These are phyloP conservation scores for Dendrobium officinale DNA, from an alignment of 106 monocot species.

Conservation along the genomic window DNA sequence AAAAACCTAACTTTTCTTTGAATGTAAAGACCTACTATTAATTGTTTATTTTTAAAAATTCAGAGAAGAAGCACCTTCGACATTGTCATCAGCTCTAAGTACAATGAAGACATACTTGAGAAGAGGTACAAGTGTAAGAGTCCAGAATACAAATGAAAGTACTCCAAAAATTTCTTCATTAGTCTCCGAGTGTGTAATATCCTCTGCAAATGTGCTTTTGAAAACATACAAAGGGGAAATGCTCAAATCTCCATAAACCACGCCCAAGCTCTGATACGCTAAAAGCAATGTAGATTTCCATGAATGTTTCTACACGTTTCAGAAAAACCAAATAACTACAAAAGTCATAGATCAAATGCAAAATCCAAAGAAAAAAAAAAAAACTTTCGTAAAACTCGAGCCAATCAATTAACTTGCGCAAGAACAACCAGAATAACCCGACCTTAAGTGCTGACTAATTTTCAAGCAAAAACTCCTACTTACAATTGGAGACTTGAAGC, in stretches of 20 bases:
- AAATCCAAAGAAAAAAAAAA: not conserved
- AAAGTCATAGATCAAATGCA: not conserved
- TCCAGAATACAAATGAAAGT: slow-evolving; percentile 45
- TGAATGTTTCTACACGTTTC: slow-evolving; percentile 26
- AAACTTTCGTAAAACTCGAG: not conserved
- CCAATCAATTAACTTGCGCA: no score
- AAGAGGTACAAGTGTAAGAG: slow-evolving; percentile 41
- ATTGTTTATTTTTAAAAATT: not conserved
- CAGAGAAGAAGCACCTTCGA: slow-evolving; percentile 17
- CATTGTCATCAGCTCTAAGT: slow-evolving; percentile 49
- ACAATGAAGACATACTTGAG: slow-evolving; percentile 48
- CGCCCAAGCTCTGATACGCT: slow-evolving; percentile 43
- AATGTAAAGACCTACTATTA: not conserved
- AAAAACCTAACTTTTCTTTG: not conserved
- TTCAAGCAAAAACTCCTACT: no score
- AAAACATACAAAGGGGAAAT: slow-evolving; percentile 42
- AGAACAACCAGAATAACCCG: no score
- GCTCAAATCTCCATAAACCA: slow-evolving; percentile 45
- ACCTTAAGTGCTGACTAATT: no score
- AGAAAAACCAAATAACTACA: not conserved
- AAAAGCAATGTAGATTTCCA: slow-evolving; percentile 34
- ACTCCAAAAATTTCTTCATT: slow-evolving; percentile 39
- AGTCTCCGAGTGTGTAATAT: slow-evolving; percentile 29
- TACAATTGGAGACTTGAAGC: slow-evolving; percentile 3
- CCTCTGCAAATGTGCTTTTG: slow-evolving; percentile 44